Percentiles rank a stretch among this genome's conserved stretches.
Conservation (phyloP, 352 stramenopile genomes). For the Thraustochytrium sp. region DNA sequence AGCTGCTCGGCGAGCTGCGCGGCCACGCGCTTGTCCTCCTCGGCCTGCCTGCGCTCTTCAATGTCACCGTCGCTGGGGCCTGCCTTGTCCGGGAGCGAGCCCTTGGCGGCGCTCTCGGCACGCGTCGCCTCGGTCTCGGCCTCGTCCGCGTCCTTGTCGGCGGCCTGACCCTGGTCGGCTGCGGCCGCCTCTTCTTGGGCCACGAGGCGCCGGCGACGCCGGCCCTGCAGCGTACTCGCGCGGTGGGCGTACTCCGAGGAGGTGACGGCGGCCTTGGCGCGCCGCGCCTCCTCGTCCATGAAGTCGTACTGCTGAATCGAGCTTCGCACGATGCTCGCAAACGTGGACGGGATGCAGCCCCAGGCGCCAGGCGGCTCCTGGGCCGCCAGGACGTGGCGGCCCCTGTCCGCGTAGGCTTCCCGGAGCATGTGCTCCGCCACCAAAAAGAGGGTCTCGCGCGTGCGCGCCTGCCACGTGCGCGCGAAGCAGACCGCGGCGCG, state of each 20-base stretch:
- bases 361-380: not conserved
- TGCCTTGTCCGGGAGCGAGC: not conserved
- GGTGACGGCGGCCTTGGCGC: not conserved
- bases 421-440: slow-evolving; percentile 3
- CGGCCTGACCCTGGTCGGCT: not conserved
- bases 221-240: not conserved
- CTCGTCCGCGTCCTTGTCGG: not conserved
- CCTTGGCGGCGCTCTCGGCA: not conserved
- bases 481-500: slow-evolving; percentile 21
- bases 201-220: not conserved
- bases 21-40: not conserved
- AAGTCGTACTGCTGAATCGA: not conserved
- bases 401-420: not conserved
- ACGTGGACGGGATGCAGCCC: not conserved
- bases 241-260: not conserved
- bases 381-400: too few species aligned
- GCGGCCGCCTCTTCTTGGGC: not conserved
- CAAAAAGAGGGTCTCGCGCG: not conserved
- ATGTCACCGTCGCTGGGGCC: not conserved
- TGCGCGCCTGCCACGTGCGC: slow-evolving; percentile 10
- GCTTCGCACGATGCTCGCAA: not conserved
- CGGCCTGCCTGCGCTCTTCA: not conserved
- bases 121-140: not conserved
- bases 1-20: not conserved
- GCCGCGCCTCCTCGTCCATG: not conserved